Base-by-base conservation (phyloP, 805 yeast genomes). In the Schwanniomyces vanrijiae region DNA sequence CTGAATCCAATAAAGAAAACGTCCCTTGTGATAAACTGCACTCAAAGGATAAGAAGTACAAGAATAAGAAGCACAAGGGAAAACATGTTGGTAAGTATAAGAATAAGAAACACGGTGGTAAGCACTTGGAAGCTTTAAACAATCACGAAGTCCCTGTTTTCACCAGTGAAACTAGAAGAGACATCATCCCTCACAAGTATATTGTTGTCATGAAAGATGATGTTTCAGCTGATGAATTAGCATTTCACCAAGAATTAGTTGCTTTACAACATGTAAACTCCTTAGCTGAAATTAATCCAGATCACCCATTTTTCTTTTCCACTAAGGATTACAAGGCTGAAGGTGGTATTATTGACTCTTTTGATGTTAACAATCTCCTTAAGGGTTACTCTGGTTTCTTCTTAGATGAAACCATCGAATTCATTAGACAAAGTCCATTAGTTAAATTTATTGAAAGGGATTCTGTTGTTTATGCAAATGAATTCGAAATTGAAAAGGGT, bases 371-470 rank as follows among this genome's bases (percentile, higher is more conserved):
- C 49, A 75, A 75, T 47, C 52, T 66, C 37, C 68, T 89, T 62
- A 71, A 73, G 50, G 99, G 98, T 55, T 92, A 91, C 75, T 74
- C 91, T 44, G 99, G 97, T 50, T 78, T 76, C 68, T 90, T 94
- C 76, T 78, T 88, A 55, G 84, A 83, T 43, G 81, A 81, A 44
- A 83, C 90, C 45, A 71, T 92, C 48, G 88, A 88, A 47, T 72
- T 84, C 59, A 82, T 94, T 58, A 82, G 90, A 55, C 71, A 78
- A 53, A 81, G 78, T 55, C 83, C 84, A 5, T 72, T 73, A 40
- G 82, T 89, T 38, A 81, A 80, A 43, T 82, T 79, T 62, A 84
- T 89, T 50, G 96, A 89, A 73, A 69, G 74, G 59, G 96, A 89
- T 62, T 84, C 91, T 1, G 67, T 75, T 51, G 96, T 89, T 45